Base-by-base conservation (phyloP, 345 rosid species). In the Eucalyptus sp. region DNA sequence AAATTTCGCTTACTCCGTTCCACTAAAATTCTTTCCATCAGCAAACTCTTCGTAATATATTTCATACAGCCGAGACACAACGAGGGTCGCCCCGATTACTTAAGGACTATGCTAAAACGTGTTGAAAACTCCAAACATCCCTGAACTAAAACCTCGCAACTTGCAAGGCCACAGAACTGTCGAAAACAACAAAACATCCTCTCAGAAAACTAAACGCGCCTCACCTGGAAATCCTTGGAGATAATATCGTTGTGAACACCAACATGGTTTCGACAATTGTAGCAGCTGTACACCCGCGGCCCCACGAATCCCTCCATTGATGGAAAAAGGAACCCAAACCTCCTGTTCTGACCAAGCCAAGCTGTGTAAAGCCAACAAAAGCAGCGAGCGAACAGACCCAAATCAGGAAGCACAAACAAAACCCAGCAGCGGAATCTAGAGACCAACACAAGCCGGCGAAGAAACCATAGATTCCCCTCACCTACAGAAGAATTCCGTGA, bases 141-240 rank as follows among this genome's bases (percentile, higher is more conserved):
- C 48, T 20, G 84, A 41, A 41, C 48, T 7, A 22, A 20, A 41
- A 20, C 84, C 24, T 76, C 2, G 48, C 84, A 44, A 76, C 24
- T 76, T 12, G 48, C 84, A 25, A 76, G 48, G 6, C 84, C 84
- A 3, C 84, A 20, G 84, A 76, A 41, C 48, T 20, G 27, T 76
- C 48, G 44, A 76, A 24, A 37, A 76, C 27, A 76, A 76, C 48
- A 5, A 37, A 76, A 76, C 8, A 41, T 76, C 3, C 64, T 64
- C 87, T 22, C 41, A 89, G 87, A 88, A 87, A 90, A 48, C 90
- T 31, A 90, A 89, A 50, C 87, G 58, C 87, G 93, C 83, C 89
- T 90, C 92, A 96, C 99, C 99, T 96, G 99, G 94, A 96, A 96
- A 86, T 95, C 94, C 93, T 95, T 96, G n/a, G 99, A 96, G 90